Conservation (phyloP, 257 asterid species). For the Solanum microdontum region DNA sequence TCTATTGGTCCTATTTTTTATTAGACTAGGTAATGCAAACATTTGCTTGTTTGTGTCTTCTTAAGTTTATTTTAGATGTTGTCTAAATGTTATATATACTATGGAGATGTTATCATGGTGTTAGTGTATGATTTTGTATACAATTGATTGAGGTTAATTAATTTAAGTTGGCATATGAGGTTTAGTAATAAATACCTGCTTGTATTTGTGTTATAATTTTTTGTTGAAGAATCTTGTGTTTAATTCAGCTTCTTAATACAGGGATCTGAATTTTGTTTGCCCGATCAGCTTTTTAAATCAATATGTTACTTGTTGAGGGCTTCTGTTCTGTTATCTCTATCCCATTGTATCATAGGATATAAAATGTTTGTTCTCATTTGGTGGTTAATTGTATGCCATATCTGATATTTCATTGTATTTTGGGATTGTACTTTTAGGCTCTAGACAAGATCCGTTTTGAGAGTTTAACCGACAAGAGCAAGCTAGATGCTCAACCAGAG, state of each 20-base stretch:
- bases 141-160: background rate
- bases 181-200: background rate
- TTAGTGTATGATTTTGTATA: background rate
- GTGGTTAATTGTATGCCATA: background rate
- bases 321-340: background rate
- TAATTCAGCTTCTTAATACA: background rate
- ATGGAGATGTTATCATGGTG: background rate
- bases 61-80: background rate
- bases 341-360: background rate
- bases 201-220: background rate
- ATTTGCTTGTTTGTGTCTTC: background rate
- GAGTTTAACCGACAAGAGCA: slow-evolving; percentile 50
- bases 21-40: background rate
- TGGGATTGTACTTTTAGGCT: slow-evolving; percentile 15
- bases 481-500: slow-evolving; percentile 53
- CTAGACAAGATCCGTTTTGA: slow-evolving; percentile 52
- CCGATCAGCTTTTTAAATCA: background rate
- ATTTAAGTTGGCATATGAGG: background rate
- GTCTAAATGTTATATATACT: background rate
- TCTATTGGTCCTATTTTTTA: background rate
- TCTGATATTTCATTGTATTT: background rate
- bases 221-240: background rate
- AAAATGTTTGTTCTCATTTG: background rate
- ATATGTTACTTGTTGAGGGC: background rate
- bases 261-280: background rate